These are phyloP conservation scores for Paecilomyces variotii DNA, from an alignment of 2,329 filamentous ascomycete species.

Conservation along the genomic window DNA sequence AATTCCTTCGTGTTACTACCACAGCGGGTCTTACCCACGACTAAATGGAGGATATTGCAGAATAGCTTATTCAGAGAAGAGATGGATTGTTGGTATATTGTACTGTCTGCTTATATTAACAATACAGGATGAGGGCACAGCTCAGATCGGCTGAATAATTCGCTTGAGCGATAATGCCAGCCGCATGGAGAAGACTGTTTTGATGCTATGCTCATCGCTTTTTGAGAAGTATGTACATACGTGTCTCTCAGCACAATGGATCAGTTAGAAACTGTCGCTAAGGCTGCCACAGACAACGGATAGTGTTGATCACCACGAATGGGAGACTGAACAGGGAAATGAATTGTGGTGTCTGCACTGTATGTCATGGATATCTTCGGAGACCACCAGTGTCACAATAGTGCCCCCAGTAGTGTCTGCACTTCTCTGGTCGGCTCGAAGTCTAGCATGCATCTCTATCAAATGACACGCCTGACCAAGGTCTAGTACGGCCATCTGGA, in stretches of 20 bases:
- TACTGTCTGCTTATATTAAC: neutral
- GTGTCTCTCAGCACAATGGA: too few relatives aligned
- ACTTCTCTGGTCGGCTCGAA: neutral
- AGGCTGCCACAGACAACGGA: too few relatives aligned
- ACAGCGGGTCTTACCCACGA: neutral
- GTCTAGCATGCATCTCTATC: neutral
- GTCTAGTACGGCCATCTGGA: neutral
- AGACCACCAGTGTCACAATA: too few relatives aligned
- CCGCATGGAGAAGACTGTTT: neutral
- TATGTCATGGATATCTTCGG: too few relatives aligned
- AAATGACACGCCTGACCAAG: neutral
- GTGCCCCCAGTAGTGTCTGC: neutral
- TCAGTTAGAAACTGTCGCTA: too few relatives aligned
- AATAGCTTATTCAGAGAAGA: neutral
- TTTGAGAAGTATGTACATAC: neutral
- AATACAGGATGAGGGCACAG: neutral
- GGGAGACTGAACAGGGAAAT: too few relatives aligned
- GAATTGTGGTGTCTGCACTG: too few relatives aligned
- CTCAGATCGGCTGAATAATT: neutral
- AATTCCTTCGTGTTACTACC: too few relatives aligned
- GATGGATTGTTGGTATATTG: neutral
- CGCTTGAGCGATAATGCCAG: neutral
- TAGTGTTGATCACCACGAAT: too few relatives aligned
- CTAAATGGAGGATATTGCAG: neutral
- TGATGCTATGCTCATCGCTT: neutral